A percentile compares a stretch with the other conserved stretches of the same genome.
phyloP scores from a whole-genome alignment of 2,329 filamentous ascomycete genomes.

The Drechslerella stenobrocha region DNA sequence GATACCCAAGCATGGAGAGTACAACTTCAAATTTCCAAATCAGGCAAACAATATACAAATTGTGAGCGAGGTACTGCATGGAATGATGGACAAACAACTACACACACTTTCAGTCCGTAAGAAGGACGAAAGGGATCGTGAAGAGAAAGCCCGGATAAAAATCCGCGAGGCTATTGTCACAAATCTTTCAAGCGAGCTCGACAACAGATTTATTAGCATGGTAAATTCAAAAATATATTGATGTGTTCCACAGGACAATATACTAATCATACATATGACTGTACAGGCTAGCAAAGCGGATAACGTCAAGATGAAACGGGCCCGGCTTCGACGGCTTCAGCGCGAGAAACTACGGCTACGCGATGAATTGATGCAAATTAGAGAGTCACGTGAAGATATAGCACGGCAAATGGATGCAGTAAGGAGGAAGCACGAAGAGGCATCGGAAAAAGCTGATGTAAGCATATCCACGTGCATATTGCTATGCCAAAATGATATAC shows the following conservation, averaged over 20 bases:
- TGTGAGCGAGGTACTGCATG: constrained; percentile 25
- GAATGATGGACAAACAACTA: constrained; percentile 37
- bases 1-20: constrained; percentile 37
- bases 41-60: constrained; percentile 40
- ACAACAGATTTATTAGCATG: constrained; percentile 49
- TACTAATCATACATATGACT: neutral
- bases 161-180: constrained; percentile 46
- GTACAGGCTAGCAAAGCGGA: constrained; percentile 38
- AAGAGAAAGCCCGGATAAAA: constrained; percentile 47
- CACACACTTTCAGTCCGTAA: constrained; percentile 30
- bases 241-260: neutral
- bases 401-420: constrained; percentile 52
- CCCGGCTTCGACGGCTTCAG: constrained; percentile 26
- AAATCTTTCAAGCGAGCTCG: constrained; percentile 51
- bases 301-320: constrained; percentile 43
- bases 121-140: constrained; percentile 31
- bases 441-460: constrained; percentile 49
- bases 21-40: constrained; percentile 42
- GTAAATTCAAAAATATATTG: constrained; percentile 21
- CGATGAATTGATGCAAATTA: constrained; percentile 49
- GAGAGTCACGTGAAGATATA: constrained; percentile 48
- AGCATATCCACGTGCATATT: neutral
- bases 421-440: constrained; percentile 50
- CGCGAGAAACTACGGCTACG: constrained; percentile 49
- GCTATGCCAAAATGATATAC: neutral